Base-by-base conservation (phyloP, 208 protist species). In the Lotmaria passim region DNA sequence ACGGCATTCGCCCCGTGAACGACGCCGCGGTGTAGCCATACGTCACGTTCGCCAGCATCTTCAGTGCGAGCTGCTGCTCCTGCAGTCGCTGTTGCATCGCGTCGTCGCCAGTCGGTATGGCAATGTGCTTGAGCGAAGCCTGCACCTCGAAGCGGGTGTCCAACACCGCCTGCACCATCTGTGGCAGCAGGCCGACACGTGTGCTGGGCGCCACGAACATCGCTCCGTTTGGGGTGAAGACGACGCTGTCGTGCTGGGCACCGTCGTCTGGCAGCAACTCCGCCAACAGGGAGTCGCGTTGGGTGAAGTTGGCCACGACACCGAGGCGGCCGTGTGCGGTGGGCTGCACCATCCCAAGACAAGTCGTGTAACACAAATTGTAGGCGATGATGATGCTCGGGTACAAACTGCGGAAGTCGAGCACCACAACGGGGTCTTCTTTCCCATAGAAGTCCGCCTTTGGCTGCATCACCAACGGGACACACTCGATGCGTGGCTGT, bases 331-430 rank as follows among this genome's bases (percentile, higher is more conserved):
- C 79, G 14, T 70, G 57, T n/a, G 68, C 31, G 19, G 64, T 44
- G 30, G 75, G 68, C 64, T 86, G 81, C 52, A 95, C 82, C 28
- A 83, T 67, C 10, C 88, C 90, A 21, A 95, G 51, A 50, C 86
- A 95, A 3, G 93, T 95, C 6, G 83, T 97, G 84, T 99, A 99
- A 82, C 99, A 99, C 17, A 99, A 88, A 81, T 99, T 99, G 87
- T 99, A 99, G n/a, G 99, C 99, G 78, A 99, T 99, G 87, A 99
- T 99, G 77, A 99, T 99, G 57, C 98, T 99, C 5, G 99, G 99
- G 91, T 99, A 99, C 46, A 99, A 89, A 50, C 97, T 99, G 15
- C 98, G 92, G 78, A 99, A 99, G 90, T 99, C 99, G 0, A 99
- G 87, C 17, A 99, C 99, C 15, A 99, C 87, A 57, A 99, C 93